phyloP scores from a whole-genome alignment of 495 filamentous ascomycete species.

The Tetracladium marchalianum region DNA sequence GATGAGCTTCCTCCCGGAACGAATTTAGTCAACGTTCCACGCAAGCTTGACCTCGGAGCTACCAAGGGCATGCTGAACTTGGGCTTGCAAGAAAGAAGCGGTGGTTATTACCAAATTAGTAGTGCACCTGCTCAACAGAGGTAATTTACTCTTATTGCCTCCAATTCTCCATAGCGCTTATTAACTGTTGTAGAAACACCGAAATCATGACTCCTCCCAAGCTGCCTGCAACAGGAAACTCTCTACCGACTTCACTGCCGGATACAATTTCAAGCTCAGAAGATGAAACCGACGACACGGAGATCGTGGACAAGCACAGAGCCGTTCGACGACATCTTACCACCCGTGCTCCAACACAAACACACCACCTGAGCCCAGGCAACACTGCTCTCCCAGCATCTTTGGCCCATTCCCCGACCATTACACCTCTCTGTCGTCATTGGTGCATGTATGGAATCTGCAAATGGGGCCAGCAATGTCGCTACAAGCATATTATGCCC shows the following conservation, averaged over 20 bases:
- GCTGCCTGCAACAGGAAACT: neutral
- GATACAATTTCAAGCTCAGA: neutral
- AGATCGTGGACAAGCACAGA: neutral
- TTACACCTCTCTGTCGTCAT: conserved; percentile 28
- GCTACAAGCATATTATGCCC: conserved; percentile 33
- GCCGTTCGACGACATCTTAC: neutral
- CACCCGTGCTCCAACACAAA: neutral
- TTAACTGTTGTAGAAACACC: neutral
- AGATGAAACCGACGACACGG: neutral
- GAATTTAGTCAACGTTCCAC: conserved; percentile 27
- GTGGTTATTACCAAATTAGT: conserved; percentile 24
- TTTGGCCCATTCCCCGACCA: conserved; percentile 4
- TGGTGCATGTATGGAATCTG: conserved; percentile 35
- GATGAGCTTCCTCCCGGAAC: conserved; percentile 35
- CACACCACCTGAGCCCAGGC: neutral
- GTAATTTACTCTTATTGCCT: neutral
- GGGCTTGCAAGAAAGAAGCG: conserved; percentile 20
- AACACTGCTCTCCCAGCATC: neutral
- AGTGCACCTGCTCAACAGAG: conserved; percentile 3
- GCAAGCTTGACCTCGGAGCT: conserved; percentile 27
- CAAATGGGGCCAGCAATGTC: conserved; percentile 31
- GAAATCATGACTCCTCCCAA: neutral
- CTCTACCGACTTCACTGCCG: neutral
- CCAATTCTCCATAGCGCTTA: neutral
- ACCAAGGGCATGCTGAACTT: conserved; percentile 29